Evolutionary conservation across 2,329 filamentous ascomycete genomes (phyloP), one percentile per base, ranked within the genome.

Genomic region (Monosporascus sp.): DNA sequence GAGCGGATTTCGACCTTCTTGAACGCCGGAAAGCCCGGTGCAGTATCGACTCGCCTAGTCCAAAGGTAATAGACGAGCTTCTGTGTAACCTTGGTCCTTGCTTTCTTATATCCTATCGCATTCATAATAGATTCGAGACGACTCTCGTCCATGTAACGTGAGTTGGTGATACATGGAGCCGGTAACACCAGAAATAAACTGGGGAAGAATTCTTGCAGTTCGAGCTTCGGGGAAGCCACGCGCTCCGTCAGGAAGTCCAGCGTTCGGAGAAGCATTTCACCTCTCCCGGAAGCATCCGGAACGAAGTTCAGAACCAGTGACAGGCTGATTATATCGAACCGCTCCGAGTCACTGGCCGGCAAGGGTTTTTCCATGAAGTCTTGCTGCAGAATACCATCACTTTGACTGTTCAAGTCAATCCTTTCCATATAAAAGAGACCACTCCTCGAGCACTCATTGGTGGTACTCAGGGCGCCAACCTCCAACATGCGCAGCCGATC

Each of bases 261-360:
- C 36, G 87, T 91, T 41, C 89, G 83, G 50, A 81, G 77, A 51
- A 99, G 80, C 94, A 99, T 99, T 54, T 89, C 82, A 2, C 94
- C 94, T 62, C 92, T 82, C 5, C 79, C 81, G 34, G 73, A 73
- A 3, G 91, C 81, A 61, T 92, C 86, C 0, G 93, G 90, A 3
- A 97, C 92, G 66, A 91, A 99, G 70, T 99, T 99, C 58, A 99
- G 78, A 5, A 99, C 94, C 51, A 99, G 76, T 8, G 91, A 96
- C 24, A 99, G 77, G 49, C 91, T 96, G 64, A 99, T 87, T 50
- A 97, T 83, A 67, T 99, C 90, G 67, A 97, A 97, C 22, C 76
- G 76, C 41, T 91, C 85, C 0, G 74, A 69, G 6, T 80, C 75
- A 22, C 78, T 69, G 5, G 66, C 68, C 0, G 93, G 93, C 3